Evolutionary conservation across 768 basidiomycete genomes (phyloP).

Genomic region (Amanita inopinata): DNA sequence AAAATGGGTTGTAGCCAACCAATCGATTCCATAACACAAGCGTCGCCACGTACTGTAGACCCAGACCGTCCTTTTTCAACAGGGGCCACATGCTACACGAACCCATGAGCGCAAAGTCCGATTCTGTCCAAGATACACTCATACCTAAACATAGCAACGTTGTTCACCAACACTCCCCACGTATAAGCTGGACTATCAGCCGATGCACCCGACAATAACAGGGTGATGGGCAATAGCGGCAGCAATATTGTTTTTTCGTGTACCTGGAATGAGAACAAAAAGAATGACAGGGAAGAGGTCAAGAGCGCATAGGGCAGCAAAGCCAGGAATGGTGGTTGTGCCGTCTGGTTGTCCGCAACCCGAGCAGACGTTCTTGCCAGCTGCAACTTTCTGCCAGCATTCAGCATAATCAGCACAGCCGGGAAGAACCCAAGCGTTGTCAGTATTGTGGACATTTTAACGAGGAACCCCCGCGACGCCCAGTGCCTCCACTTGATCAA

Average conservation of each 20-base stretch:
- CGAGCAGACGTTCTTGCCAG: conserved; percentile 3
- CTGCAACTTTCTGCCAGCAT: conserved; percentile 23
- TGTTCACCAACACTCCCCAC: conserved; percentile 68
- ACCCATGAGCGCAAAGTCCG: conserved; percentile 1
- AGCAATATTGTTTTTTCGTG: conserved; percentile 91
- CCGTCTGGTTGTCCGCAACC: conserved; percentile 7
- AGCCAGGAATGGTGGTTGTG: conserved; percentile 42
- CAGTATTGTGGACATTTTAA: conserved; percentile 54
- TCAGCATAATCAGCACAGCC: conserved; percentile 35
- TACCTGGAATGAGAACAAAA: conserved; percentile 93
- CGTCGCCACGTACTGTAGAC: conserved; percentile 60
- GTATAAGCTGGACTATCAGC: conserved; percentile 51
- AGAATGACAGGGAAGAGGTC: conserved; percentile 83
- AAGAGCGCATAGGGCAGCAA: conserved; percentile 77
- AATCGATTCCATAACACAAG: conserved; percentile 74
- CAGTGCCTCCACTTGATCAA: conserved; percentile 74
- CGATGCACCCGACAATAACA: conserved; percentile 55
- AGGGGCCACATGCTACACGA: conserved; percentile 85
- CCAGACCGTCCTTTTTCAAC: conserved; percentile 68
- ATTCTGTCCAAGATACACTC: conserved; percentile 13
- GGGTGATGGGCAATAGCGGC: conserved; percentile 75
- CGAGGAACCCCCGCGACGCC: conserved; percentile 36
- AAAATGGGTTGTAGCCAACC: conserved; percentile 69
- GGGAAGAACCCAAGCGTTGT: conserved; percentile 70
- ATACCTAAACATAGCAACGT: conserved; percentile 83